A percentile compares a stretch with the other conserved stretches of the same genome.
Evolutionary conservation across 1,284 basidiomycete species (phyloP).

Genomic region (Ceratobasidium sp.): DNA sequence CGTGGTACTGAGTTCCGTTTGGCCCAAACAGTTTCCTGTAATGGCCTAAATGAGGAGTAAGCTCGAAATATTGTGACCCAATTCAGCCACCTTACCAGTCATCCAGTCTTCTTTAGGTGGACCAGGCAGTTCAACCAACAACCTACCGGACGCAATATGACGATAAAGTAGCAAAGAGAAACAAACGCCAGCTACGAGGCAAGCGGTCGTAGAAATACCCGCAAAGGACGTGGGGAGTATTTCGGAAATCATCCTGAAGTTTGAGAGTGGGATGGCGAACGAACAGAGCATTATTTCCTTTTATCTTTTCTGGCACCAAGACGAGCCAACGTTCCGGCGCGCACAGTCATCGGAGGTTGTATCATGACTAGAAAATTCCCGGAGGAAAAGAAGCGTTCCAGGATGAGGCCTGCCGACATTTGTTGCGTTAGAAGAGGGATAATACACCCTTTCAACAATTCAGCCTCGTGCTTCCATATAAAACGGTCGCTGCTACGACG

Average conservation of each 20-base stretch:
- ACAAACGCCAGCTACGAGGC: background rate
- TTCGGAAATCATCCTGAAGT: background rate
- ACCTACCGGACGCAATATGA: background rate
- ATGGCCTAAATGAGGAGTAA: background rate
- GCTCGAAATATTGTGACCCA: background rate
- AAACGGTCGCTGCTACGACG: background rate
- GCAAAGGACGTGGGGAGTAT: background rate
- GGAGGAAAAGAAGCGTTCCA: background rate
- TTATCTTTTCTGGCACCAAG: too few species aligned
- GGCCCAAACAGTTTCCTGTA: background rate
- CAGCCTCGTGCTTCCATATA: background rate
- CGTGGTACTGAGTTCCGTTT: constrained; percentile 47
- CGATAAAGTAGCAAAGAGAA: background rate
- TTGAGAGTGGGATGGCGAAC: background rate
- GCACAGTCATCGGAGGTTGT: background rate
- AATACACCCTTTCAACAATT: background rate
- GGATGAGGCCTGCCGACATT: too few species aligned
- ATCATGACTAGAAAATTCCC: background rate
- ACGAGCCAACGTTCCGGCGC: too few species aligned
- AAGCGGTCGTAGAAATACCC: background rate
- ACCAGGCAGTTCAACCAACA: too few species aligned
- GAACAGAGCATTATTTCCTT: too few species aligned
- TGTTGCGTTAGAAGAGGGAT: background rate
- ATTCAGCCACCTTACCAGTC: background rate
- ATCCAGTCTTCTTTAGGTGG: too few species aligned